Base-by-base conservation (phyloP, 306 rosid genomes). In the Sophora flavescens region DNA sequence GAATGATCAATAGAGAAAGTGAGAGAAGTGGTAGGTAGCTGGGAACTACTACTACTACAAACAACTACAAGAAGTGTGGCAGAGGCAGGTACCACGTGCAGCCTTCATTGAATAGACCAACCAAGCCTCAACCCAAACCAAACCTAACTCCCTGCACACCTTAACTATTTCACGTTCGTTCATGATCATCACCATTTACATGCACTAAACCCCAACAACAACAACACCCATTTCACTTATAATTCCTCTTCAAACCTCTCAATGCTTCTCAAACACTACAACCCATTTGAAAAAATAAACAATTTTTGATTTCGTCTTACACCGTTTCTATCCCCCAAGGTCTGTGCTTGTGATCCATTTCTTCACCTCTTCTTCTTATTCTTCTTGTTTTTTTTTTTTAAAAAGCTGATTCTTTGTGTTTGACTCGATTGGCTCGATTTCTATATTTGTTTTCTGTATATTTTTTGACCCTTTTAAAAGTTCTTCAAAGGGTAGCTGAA, bases 11-110 rank as follows among this genome's bases (percentile, higher is more conserved):
- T 61, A 7, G 56, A 42, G 60, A 59, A 17, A 52, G 45, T n/a
- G 62, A 63, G 44, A 3, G 33, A 36, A 12, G 16, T 41, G 63
- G 70, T n/a, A n/a, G 88, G 89, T 86, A 73, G 90, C 74, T 87
- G 88, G 86, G 81, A 84, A 82, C 85, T 84, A 78, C 86, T 42
- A 59, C 75, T 16, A 35, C 28, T 30, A 68, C 75, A 6, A 22
- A 22, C 22, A 22, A 22, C 22, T 30, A 35, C 38, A 42, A 33
- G 77, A 38, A 79, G 75, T 83, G 84, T 77, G 85, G 86, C 28
- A 75, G 70, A 13, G 80, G 92, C 86, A 82, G 90, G 52, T 78
- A 70, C 88, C 97, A 91, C 98, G 93, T 91, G 97, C 91, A 69
- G 26, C 78, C 63, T 72, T 80, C 87, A 84, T 83, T 85, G 56